phyloP scores from a whole-genome alignment of 345 rosid species.

The Citrus unshiu region DNA sequence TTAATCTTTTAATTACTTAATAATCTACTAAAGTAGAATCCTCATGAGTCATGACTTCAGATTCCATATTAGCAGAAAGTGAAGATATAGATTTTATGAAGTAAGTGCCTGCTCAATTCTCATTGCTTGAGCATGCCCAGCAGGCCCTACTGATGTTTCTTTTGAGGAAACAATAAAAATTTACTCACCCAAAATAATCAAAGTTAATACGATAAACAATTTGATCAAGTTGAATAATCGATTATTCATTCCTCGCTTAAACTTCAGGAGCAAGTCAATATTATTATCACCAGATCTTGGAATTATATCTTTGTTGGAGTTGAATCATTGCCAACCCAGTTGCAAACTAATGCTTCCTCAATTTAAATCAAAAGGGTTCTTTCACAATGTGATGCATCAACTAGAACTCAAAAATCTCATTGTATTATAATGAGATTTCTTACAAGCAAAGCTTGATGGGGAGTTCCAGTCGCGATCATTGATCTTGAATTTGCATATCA shows the following conservation, averaged over 20 bases:
- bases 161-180: conserved; percentile 26
- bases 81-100: background rate
- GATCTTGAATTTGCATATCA: background rate
- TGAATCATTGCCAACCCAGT: background rate
- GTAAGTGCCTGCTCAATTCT: background rate
- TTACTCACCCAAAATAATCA: background rate
- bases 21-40: conserved; percentile 25
- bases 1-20: conserved; percentile 3
- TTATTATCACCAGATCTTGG: conserved; percentile 1
- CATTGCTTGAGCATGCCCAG: conserved; percentile 18
- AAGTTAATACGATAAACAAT: background rate
- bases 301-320: background rate
- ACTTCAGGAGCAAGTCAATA: conserved; percentile 13
- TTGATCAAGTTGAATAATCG: conserved; percentile 3
- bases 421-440: background rate
- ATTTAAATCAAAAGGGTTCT: background rate
- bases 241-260: background rate
- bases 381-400: conserved; percentile 1
- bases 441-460: background rate
- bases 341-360: background rate
- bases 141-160: conserved; percentile 33
- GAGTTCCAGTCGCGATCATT: background rate
- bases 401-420: background rate
- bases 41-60: conserved; percentile 21
- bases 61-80: conserved; percentile 16